phyloP scores from a whole-genome alignment of 1,284 basidiomycete species.

The Sporisorium sorghi region DNA sequence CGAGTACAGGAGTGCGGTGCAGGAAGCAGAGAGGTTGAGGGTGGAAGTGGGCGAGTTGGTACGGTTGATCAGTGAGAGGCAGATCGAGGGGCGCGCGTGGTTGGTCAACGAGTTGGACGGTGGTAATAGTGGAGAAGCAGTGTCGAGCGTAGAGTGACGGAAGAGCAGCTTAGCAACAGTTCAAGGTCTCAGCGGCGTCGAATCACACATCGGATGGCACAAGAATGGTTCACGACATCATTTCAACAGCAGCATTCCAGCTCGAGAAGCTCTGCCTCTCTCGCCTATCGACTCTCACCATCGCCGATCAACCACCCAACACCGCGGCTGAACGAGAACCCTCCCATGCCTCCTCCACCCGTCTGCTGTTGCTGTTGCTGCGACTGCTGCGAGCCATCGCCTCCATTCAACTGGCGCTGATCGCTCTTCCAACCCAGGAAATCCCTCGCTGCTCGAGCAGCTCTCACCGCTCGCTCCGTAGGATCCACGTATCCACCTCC shows the following conservation, averaged over 20 bases:
- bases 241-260: background rate
- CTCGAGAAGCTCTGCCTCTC: no score
- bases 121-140: no score
- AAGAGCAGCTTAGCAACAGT: no score
- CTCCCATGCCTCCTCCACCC: slow-evolving; percentile 18
- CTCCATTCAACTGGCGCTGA: background rate
- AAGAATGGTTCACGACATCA: background rate
- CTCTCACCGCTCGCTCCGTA: slow-evolving; percentile 38
- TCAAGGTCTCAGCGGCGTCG: no score
- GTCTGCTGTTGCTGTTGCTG: background rate
- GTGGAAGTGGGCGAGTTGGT: slow-evolving; percentile 26
- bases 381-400: background rate
- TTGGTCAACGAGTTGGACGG: slow-evolving; percentile 23
- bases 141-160: background rate
- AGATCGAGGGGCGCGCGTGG: slow-evolving; percentile 12
- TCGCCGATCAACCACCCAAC: slow-evolving; percentile 54
- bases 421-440: slow-evolving; percentile 50
- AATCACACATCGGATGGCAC: no score
- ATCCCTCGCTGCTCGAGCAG: slow-evolving; percentile 46
- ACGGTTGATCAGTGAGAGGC: slow-evolving; percentile 7
- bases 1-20: slow-evolving; percentile 31
- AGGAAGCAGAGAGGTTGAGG: slow-evolving; percentile 24
- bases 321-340: slow-evolving; percentile 39
- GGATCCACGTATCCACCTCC: slow-evolving; percentile 29
- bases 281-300: slow-evolving; percentile 14